A percentile compares a stretch with the other conserved stretches of the same genome.
These are phyloP conservation scores for Sabuloglossum arenarium DNA, from an alignment of 495 filamentous ascomycete species.

Conservation along the genomic window DNA sequence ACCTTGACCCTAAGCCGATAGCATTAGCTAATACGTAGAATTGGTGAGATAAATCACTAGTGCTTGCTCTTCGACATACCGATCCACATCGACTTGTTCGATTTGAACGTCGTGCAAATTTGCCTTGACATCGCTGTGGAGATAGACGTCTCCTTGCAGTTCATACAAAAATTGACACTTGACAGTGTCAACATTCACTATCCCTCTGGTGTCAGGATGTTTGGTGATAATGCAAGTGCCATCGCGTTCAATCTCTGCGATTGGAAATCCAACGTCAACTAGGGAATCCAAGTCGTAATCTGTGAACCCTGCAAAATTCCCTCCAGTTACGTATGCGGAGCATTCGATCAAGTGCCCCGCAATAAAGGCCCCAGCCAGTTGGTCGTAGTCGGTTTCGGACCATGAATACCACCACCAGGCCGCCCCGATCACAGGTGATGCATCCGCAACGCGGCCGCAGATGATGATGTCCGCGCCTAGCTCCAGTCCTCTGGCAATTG, in stretches of 20 bases:
- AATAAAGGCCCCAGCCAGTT: slow-evolving; percentile 29
- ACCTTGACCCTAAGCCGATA: slow-evolving; percentile 18
- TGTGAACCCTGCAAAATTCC: slow-evolving; percentile 38
- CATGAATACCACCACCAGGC: slow-evolving; percentile 29
- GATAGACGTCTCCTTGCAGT: slow-evolving; percentile 35
- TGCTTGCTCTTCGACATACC: neutral
- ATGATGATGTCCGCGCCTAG: slow-evolving; percentile 36
- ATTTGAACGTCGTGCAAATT: slow-evolving; percentile 27
- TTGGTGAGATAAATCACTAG: neutral
- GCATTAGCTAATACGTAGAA: neutral
- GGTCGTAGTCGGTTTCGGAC: slow-evolving; percentile 22
- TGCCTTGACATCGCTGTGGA: slow-evolving; percentile 35
- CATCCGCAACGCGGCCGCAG: slow-evolving; percentile 33
- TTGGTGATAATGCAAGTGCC: slow-evolving; percentile 23
- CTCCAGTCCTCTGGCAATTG: slow-evolving; percentile 26
- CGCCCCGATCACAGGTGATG: slow-evolving; percentile 29
- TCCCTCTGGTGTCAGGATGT: slow-evolving; percentile 13
- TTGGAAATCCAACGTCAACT: slow-evolving; percentile 32
- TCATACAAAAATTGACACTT: slow-evolving; percentile 36
- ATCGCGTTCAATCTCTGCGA: slow-evolving; percentile 31
- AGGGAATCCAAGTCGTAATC: slow-evolving; percentile 19
- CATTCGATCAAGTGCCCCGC: slow-evolving; percentile 37
- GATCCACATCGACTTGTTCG: slow-evolving; percentile 21
- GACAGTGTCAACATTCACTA: slow-evolving; percentile 28
- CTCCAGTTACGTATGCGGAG: slow-evolving; percentile 31